These are phyloP conservation scores for Cronartium ribicola DNA, from an alignment of 1,284 basidiomycete genomes.

Conservation along the genomic window DNA sequence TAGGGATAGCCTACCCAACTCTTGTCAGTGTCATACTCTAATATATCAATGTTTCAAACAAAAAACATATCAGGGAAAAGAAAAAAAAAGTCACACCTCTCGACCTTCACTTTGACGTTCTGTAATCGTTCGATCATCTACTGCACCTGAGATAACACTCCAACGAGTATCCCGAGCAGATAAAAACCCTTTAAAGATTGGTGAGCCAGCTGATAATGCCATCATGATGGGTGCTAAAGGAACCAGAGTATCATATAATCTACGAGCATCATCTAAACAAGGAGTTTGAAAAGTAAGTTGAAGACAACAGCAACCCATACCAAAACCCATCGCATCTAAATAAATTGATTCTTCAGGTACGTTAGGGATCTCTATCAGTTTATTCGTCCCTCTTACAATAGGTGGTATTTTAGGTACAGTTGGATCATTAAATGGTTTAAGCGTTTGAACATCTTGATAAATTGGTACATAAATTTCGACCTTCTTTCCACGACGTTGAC, in stretches of 20 bases:
- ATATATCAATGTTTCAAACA: background rate
- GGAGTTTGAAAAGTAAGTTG: slow-evolving; percentile 97
- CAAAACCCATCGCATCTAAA: slow-evolving; percentile 99
- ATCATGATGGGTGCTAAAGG: slow-evolving; percentile 94
- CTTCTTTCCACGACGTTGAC: slow-evolving; percentile 81
- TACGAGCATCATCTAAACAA: slow-evolving; percentile 81
- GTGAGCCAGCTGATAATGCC: slow-evolving; percentile 88
- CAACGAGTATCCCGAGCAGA: slow-evolving; percentile 96
- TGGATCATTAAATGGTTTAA: slow-evolving; percentile 81
- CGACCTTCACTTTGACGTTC: slow-evolving; percentile 78
- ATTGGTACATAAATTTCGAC: slow-evolving; percentile 94
- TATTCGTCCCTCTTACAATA: slow-evolving; percentile 62
- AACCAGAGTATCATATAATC: slow-evolving; percentile 89
- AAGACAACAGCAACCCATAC: slow-evolving; percentile 97
- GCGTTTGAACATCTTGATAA: slow-evolving; percentile 81
- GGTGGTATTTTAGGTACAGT: slow-evolving; percentile 70
- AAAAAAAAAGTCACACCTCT: slow-evolving; percentile 41
- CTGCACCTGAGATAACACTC: slow-evolving; percentile 95
- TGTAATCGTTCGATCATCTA: slow-evolving; percentile 92
- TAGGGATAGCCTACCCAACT: slow-evolving; percentile 68
- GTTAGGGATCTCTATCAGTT: slow-evolving; percentile 82
- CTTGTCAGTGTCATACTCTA: slow-evolving; percentile 61
- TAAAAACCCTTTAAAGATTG: slow-evolving; percentile 87
- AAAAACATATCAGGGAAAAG: slow-evolving; percentile 12
- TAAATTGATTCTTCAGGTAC: slow-evolving; percentile 92